Conservation (phyloP, 192 early-diverging fungal genomes). For the Linnemannia zychae region DNA sequence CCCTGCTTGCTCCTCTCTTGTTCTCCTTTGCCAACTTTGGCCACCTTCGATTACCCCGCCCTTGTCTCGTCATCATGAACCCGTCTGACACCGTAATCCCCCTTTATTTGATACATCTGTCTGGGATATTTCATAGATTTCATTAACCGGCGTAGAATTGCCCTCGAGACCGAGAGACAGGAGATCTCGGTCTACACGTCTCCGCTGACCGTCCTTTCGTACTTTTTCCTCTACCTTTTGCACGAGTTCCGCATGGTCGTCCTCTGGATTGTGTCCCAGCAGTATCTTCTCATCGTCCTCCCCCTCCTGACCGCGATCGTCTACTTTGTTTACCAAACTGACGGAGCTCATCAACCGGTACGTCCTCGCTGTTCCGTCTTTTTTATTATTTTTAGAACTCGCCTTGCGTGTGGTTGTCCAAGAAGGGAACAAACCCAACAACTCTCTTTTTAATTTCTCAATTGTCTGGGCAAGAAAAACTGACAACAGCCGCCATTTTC, state of each 20-base stretch:
- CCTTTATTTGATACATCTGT: not conserved
- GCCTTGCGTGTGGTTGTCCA: not conserved
- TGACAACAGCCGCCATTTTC: not conserved
- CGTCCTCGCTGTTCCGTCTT: conserved; percentile 4
- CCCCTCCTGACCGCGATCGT: conserved; percentile 42
- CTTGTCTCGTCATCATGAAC: not conserved
- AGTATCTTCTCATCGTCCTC: conserved; percentile 51
- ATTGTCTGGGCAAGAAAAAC: not conserved
- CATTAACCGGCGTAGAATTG: conserved; percentile 55
- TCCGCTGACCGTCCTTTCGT: conserved; percentile 61
- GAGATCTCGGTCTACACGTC: conserved; percentile 63
- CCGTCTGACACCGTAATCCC: not conserved
- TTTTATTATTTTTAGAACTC: conserved; percentile 39
- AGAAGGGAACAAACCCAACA: not conserved
- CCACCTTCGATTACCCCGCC: not conserved
- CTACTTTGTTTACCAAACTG: conserved; percentile 62
- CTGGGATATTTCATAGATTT: conserved; percentile 48
- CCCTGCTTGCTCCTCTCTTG: not conserved
- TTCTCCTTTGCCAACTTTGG: not conserved
- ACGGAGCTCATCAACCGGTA: conserved; percentile 74
- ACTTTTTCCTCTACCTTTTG: conserved; percentile 60
- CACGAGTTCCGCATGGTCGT: conserved; percentile 57
- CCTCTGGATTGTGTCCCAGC: conserved; percentile 56
- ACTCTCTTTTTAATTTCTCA: conserved; percentile 1
- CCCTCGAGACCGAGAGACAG: conserved; percentile 56